A percentile compares a stretch with the other conserved stretches of the same genome.
Evolutionary conservation across 495 filamentous ascomycete genomes (phyloP).

Genomic region (Penicillium canescens): DNA sequence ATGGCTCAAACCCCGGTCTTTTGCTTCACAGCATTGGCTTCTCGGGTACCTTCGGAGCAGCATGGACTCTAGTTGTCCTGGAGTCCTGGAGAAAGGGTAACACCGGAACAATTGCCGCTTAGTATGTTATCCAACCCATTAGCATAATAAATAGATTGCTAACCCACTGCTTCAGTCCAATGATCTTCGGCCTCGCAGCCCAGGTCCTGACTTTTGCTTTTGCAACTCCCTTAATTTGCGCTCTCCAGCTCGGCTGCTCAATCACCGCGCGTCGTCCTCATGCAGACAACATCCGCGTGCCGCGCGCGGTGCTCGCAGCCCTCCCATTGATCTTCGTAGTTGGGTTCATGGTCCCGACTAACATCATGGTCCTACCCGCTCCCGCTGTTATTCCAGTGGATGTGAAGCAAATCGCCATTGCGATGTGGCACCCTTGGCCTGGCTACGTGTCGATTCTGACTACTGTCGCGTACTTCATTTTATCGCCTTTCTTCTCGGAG

Average conservation of each 20-base stretch:
- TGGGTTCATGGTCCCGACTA: constrained; percentile 51
- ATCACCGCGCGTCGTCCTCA: constrained; percentile 46
- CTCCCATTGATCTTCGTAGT: constrained; percentile 50
- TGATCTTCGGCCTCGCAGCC: constrained; percentile 50
- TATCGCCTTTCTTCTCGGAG: constrained; percentile 37
- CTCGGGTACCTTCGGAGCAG: constrained; percentile 54
- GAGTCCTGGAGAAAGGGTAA: constrained; percentile 60
- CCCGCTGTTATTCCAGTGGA: constrained; percentile 43
- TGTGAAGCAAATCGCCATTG: constrained; percentile 57
- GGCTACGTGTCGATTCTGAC: constrained; percentile 43
- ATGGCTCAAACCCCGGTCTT: constrained; percentile 46
- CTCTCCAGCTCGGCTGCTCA: constrained; percentile 54
- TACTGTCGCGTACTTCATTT: constrained; percentile 29
- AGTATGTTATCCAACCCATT: constrained; percentile 36
- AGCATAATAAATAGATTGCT: neutral
- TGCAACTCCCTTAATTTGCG: constrained; percentile 51
- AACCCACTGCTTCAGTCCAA: constrained; percentile 34
- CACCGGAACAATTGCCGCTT: constrained; percentile 49
- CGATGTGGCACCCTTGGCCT: constrained; percentile 63
- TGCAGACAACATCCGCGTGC: constrained; percentile 48
- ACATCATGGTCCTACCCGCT: constrained; percentile 52
- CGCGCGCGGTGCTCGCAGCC: constrained; percentile 44
- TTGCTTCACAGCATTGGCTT: constrained; percentile 50
- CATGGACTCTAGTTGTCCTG: constrained; percentile 55
- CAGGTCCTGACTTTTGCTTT: constrained; percentile 57